Base-by-base conservation (phyloP, 768 basidiomycete species). In the Cystofilobasidium ferigula region DNA sequence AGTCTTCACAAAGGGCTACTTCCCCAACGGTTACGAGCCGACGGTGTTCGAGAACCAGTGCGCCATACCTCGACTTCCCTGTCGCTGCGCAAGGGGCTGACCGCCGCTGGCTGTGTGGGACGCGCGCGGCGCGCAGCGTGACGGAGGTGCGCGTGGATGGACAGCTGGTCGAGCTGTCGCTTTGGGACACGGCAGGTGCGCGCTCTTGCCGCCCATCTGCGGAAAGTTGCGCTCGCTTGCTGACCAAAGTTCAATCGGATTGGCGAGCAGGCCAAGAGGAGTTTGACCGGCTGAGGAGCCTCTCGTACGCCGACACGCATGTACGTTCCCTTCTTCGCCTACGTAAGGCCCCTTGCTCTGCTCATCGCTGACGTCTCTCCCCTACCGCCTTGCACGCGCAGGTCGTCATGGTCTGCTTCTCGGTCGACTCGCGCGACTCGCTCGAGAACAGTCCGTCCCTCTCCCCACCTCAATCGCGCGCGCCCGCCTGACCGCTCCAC, bases 381-480 rank as follows among this genome's bases (percentile, higher is more conserved):
- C n/a, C 42, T 18, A 5, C 42, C 16, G 42, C 42, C 38, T 30
- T 56, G 22, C 28, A 28, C 10, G 14, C 26, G 28, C 38, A 60
- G 58, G 43, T 60, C n/a, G 58, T 60, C 58, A 60, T 60, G 58
- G 58, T 45, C 2, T 60, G 58, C 24, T 60, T 60, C 38, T 40
- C 58, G 14, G 58, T 60, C 58, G 43, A 34, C 24, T 60, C 58
- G 3, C 38, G 58, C 35, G 58, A 42, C 43, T 60, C 58, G 28
- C 38, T 60, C 20, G 58, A 60, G 20, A 60, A 60, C 24, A 43
- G 58, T 60, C 1, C 58, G 58, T 42, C 22, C 22, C 38, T 18
- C 1, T 22, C 57, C 34, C 32, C 9, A 5, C 34, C 28, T 28
- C 54, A 16, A 20, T 28, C 6, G 34, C 54, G 2, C 38, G 8